Evolutionary conservation across 306 rosid genomes (phyloP), one percentile per base, ranked within the genome.

Genomic region (Fragaria nilgerrensis): DNA sequence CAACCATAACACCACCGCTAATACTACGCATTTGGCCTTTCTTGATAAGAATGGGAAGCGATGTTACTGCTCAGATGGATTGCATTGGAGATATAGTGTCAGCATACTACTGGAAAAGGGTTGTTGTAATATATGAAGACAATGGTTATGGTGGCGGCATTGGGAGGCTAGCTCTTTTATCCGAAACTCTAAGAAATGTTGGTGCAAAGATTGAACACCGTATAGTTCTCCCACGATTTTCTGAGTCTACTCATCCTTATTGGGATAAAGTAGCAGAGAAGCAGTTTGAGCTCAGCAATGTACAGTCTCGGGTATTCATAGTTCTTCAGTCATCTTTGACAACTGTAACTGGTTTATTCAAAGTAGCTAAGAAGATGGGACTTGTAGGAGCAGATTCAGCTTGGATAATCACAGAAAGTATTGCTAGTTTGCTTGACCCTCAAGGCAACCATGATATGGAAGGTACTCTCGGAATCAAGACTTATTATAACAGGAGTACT

Each of bases 391-490:
- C 37, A 43, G 87, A 79, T 0, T 85, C 96, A 27, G 87, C 71
- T 77, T 91, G 94, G 96, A 87, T 87, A 53, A 48, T 89, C 62
- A 72, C 92, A 10, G 93, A 89, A 79, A 83, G 86, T 36, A 74
- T 86, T 47, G 77, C 93, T 3, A 84, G 86, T 83, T 66, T 80
- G 39, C 68, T 91, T 20, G 89, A 85, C 76, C 83, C 80, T 12
- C 70, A 80, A 56, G 76, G 77, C 7, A 80, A 80, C 62, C 47
- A 89, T n/a, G 74, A 74, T 29, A 84, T 89, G 93, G 80, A 84
- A 72, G 96, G 92, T 59, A 79, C 89, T 34, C 75, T 91, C 43
- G 96, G 93, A 75, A 87, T 91, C 81, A 91, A 84, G 80, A 86
- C 72, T 2, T 70, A 82, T 78, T 85, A 87, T 81, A 45, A 80